Evolutionary conservation across 2,329 filamentous ascomycete genomes (phyloP), one percentile per base, ranked within the genome.

Genomic region (Ascochyta clinopodiicola): DNA sequence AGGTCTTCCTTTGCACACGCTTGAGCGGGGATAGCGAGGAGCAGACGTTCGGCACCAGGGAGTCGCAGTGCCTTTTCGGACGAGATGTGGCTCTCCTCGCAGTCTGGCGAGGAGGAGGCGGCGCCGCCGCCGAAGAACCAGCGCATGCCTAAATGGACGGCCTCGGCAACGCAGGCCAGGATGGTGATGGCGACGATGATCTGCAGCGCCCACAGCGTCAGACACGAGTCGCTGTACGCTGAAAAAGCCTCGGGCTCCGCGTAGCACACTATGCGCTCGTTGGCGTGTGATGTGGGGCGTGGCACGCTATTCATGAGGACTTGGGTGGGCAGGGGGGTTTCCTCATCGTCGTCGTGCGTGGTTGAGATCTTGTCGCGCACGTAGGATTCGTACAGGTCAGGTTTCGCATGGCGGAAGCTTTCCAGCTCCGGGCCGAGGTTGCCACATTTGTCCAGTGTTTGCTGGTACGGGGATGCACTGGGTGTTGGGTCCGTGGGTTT

Each of bases 151-250:
- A 64, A 21, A 29, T 68, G 64, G 4, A 72, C 25, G 5, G 60
- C 62, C 53, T 73, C 71, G 1, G 63, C 69, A 3, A 69, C 39
- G 32, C 69, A 72, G 8, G 69, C 68, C 6, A 73, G 36, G 1
- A 73, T 59, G 0, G 66, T 55, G 17, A 70, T n/a, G 2, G 57
- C 62, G 12, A 73, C 59, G 8, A 72, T 66, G 31, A 73, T 50
- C 31, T 70, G 66, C 25, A 72, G 55, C 9, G 56, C 59, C 52
- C 67, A 62, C 4, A 73, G 64, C 5, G 64, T 68, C 4, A 64
- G 35, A 25, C 62, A 61, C 13, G 68, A 69, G 36, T 58, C 60
- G 19, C 68, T 64, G 46, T 70, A 71, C 12, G 54, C 62, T 1
- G 58, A 44, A 19, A 62, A 51, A 6, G 51, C 32, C 15, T 68